These are phyloP conservation scores for Metarhizium sp. DNA, from an alignment of 2,329 filamentous ascomycete genomes.

Conservation along the genomic window DNA sequence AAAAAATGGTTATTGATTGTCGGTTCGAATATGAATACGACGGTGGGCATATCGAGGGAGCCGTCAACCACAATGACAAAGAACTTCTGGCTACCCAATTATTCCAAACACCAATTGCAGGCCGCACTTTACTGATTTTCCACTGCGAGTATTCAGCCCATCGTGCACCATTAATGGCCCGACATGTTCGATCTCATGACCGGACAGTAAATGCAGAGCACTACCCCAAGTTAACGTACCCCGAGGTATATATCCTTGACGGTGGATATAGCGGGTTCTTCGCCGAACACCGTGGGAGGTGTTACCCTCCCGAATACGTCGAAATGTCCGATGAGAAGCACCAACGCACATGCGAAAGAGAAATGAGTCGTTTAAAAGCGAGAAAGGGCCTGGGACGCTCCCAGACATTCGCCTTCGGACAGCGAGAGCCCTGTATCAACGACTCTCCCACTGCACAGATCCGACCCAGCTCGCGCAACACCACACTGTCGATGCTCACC, in stretches of 20 bases:
- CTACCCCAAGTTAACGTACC: constrained; percentile 87
- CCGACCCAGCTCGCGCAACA: constrained; percentile 29
- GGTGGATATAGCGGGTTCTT: constrained; percentile 96
- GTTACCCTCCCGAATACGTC: constrained; percentile 91
- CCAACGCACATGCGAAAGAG: constrained; percentile 84
- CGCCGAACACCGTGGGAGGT: constrained; percentile 64
- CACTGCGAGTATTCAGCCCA: constrained; percentile 99
- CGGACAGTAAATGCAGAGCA: constrained; percentile 74
- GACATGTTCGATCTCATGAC: constrained; percentile 83
- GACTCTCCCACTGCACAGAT: constrained; percentile 51
- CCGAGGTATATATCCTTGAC: constrained; percentile 93
- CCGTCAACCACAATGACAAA: constrained; percentile 96
- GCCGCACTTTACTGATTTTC: constrained; percentile 76
- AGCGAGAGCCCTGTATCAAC: constrained; percentile 48
- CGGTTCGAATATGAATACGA: constrained; percentile 99
- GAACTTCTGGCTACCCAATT: constrained; percentile 73
- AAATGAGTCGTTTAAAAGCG: constrained; percentile 87
- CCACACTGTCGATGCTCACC: constrained; percentile 35
- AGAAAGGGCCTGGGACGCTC: constrained; percentile 78
- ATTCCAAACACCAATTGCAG: constrained; percentile 57
- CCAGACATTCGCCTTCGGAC: constrained; percentile 91
- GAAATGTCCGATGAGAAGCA: constrained; percentile 94
- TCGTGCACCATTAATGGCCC: constrained; percentile 91
- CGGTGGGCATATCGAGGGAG: constrained; percentile 87
- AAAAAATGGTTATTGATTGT: constrained; percentile 87